Base-by-base conservation (phyloP, 2,329 filamentous ascomycete genomes). In the Nannizziopsis arthrosporioides region DNA sequence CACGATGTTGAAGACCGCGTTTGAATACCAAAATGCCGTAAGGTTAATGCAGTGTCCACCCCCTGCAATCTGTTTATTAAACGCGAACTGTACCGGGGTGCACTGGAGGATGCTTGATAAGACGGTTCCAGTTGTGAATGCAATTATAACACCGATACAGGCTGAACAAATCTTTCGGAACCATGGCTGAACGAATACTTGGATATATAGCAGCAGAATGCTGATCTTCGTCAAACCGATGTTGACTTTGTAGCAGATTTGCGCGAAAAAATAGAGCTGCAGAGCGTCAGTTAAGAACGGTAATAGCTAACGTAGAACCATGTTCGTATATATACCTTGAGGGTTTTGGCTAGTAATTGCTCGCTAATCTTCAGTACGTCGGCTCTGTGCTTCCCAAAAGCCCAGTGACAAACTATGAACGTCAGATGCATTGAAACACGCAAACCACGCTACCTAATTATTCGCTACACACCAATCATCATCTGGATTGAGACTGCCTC, bases 211-310 rank as follows among this genome's bases (percentile, higher is more conserved):
- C 2, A 75, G 61, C 7, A 77, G 58, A 45, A 77, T 73, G 2
- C 74, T 76, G 2, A 68, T 60, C 54, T 78, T 78, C 2, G 72
- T 75, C 27, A 75, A 61, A 55, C 73, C 74, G 50, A 77, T 71
- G 41, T 71, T 71, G 52, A 74, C 58, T 54, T 77, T 77, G 61
- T 77, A 77, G 49, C 73, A 71, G 43, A 73, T 69, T 54, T 77
- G 73, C 2, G 71, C 67, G 30, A 73, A 58, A 52, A 71, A 76
- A 56, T 75, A 77, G 18, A 47, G 31, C 45, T 47, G 12, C 15
- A 5, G 19, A 27, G 15, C 9, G 36, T 22, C 30, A 12, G 40
- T 17, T 15, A 30, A 19, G 10, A 30, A 17, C 18, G 31, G 27
- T 7, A 5, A 30, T n/a, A 17, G 19, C 31, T n/a, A 30, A 12